phyloP scores from a whole-genome alignment of 1,284 basidiomycete genomes.

The Malassezia arunalokei region DNA sequence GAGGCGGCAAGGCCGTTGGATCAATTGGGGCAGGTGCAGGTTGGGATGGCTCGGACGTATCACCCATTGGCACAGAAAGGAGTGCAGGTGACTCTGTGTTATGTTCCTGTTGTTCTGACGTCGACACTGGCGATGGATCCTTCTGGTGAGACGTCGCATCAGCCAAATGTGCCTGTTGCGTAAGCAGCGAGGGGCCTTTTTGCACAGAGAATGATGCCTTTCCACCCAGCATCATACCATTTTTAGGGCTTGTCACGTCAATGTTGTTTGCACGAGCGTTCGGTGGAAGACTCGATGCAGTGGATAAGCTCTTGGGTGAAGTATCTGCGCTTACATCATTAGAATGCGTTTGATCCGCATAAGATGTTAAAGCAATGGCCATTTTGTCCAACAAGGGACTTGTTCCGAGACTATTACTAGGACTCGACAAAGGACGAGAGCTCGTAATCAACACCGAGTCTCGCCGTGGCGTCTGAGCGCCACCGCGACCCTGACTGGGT shows the following conservation, averaged over 20 bases:
- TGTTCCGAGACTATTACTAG: slow-evolving; percentile 60
- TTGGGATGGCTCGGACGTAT: slow-evolving; percentile 14
- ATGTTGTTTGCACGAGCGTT: background rate
- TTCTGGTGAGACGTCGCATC: background rate
- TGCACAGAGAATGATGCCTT: slow-evolving; percentile 45
- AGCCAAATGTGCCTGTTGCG: slow-evolving; percentile 56
- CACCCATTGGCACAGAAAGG: background rate
- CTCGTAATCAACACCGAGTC: slow-evolving; percentile 82
- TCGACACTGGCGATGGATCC: background rate
- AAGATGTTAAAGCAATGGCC: slow-evolving; percentile 77
- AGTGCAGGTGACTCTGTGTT: background rate
- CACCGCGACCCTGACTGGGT: slow-evolving; percentile 84
- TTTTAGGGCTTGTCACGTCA: background rate
- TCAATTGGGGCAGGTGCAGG: slow-evolving; percentile 52
- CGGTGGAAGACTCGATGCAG: background rate
- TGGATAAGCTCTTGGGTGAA: slow-evolving; percentile 39
- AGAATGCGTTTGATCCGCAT: slow-evolving; percentile 22
- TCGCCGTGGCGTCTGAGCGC: slow-evolving; percentile 85
- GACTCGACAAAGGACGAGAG: slow-evolving; percentile 77
- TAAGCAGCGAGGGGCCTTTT: slow-evolving; percentile 61
- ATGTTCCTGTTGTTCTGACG: background rate
- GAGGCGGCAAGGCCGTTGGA: slow-evolving; percentile 51
- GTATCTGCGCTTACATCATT: background rate
- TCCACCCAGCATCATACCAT: slow-evolving; percentile 50
- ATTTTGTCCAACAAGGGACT: slow-evolving; percentile 77